Conservation (phyloP, 2,329 filamentous ascomycete genomes). For the Dactylellina haptotyla region DNA sequence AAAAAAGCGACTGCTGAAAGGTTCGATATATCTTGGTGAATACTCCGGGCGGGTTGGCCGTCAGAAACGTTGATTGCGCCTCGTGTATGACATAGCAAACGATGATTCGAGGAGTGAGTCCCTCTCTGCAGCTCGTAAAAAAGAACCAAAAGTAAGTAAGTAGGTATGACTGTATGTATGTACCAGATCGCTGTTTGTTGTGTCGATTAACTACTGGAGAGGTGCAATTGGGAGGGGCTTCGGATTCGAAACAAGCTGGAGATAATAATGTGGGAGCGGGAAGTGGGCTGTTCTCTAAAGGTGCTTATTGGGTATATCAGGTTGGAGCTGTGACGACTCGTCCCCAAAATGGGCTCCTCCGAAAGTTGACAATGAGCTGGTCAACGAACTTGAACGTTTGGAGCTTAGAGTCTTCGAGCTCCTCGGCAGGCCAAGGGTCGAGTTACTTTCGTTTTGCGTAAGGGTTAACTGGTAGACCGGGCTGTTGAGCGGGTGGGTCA, state of each 20-base stretch:
- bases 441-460: slow-evolving; percentile 11
- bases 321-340: slow-evolving; percentile 18
- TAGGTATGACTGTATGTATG: too few species aligned
- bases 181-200: slow-evolving; percentile 2
- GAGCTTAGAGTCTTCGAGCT: slow-evolving; percentile 25
- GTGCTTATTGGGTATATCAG: slow-evolving; percentile 25
- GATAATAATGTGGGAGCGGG: slow-evolving; percentile 27
- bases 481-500: slow-evolving; percentile 28
- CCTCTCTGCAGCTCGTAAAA: slow-evolving; percentile 16
- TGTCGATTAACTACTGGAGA: slow-evolving; percentile 11
- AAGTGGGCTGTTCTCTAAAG: slow-evolving; percentile 26
- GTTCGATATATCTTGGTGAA: slow-evolving; percentile 22
- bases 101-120: slow-evolving; percentile 35
- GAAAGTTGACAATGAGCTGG: slow-evolving; percentile 23
- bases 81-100: slow-evolving; percentile 44
- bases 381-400: slow-evolving; percentile 16
- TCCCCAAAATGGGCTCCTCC: slow-evolving; percentile 34
- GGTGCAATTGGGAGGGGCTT: slow-evolving; percentile 33
- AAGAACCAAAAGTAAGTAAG: slow-evolving; percentile 22
- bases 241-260: slow-evolving; percentile 25
- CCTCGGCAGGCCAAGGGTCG: slow-evolving; percentile 28
- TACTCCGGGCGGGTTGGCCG: slow-evolving; percentile 8
- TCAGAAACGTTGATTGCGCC: slow-evolving; percentile 25
- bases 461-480: slow-evolving; percentile 21
- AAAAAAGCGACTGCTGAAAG: slow-evolving; percentile 17